These are phyloP conservation scores for Pyrenochaeta sp. DNA, from an alignment of 2,329 filamentous ascomycete species.

Conservation along the genomic window DNA sequence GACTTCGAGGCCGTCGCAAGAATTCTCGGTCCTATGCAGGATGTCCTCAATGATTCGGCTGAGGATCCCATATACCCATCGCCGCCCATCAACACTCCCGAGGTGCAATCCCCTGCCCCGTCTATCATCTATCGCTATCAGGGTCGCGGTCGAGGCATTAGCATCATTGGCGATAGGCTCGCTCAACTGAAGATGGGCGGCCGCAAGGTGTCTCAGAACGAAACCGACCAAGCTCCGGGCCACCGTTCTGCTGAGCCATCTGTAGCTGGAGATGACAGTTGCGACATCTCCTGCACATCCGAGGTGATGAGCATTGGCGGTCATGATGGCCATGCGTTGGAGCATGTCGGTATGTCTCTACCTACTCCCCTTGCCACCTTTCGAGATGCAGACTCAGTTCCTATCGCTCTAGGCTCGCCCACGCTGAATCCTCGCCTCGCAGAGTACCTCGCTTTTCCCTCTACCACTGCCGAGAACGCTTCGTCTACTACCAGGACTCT, in stretches of 20 bases:
- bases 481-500: constrained; percentile 10
- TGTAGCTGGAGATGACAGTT: constrained; percentile 23
- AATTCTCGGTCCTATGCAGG: constrained; percentile 37
- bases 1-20: constrained; percentile 37
- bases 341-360: constrained; percentile 17
- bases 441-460: constrained; percentile 37
- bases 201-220: constrained; percentile 16
- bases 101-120: constrained; percentile 33
- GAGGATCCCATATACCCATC: constrained; percentile 38
- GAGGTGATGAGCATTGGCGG: constrained; percentile 25
- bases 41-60: constrained; percentile 40
- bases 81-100: constrained; percentile 42
- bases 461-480: constrained; percentile 20
- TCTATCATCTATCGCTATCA: constrained; percentile 25
- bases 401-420: constrained; percentile 37
- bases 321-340: constrained; percentile 11
- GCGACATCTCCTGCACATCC: constrained; percentile 22
- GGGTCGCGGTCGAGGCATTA: constrained; percentile 61
- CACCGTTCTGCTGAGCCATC: constrained; percentile 26
- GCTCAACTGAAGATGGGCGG: constrained; percentile 64
- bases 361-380: constrained; percentile 5
- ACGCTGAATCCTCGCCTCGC: constrained; percentile 34
- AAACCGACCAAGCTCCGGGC: constrained; percentile 26
- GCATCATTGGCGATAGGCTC: constrained; percentile 88
- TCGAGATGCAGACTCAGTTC: constrained; percentile 23